Evolutionary conservation across 129 eudicot species (phyloP), one percentile per base, ranked within the genome.

Genomic region (Scalesia atractyloides): DNA sequence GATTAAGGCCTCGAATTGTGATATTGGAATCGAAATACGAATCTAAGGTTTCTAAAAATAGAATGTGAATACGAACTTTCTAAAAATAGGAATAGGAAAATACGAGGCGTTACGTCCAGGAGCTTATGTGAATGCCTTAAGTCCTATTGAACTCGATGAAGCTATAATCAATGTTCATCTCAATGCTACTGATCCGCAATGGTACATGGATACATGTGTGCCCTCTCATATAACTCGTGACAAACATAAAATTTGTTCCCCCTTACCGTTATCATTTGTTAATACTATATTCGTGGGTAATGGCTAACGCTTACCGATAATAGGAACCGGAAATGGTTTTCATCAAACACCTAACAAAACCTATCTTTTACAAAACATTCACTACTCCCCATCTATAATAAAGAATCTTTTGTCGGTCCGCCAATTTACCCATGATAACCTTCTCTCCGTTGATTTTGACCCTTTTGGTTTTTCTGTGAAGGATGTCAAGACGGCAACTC

Each of bases 191-290:
- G 64, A 58, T 12, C 64, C 19, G 14, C 7, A 16, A 10, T 58
- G 64, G 64, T 58, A 58, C 64, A 58, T 58, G 64, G 64, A 58
- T 41, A 18, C n/a, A n/a, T n/a, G n/a, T n/a, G n/a, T n/a, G n/a
- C n/a, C n/a, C n/a, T n/a, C n/a, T n/a, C n/a, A n/a, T n/a, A n/a
- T n/a, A n/a, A 2, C 26, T 22, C 26, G 26, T 22, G 26, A 22
- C 26, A 22, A 22, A 22, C 43, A 43, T 61, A 61, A 16, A 11
- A 61, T 61, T 30, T 8, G 10, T 12, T 61, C 66, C 11, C 66
- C 66, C 10, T 61, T 15, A 14, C 30, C 17, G 12, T 10, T 22
- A 6, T 61, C 43, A 9, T 10, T 43, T 61, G 24, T 24, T 1
- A 61, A 30, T 43, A 9, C 66, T 61, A 61, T 61, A 8, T 61